phyloP scores from a whole-genome alignment of 495 filamentous ascomycete genomes.

The Penicillium manginii region DNA sequence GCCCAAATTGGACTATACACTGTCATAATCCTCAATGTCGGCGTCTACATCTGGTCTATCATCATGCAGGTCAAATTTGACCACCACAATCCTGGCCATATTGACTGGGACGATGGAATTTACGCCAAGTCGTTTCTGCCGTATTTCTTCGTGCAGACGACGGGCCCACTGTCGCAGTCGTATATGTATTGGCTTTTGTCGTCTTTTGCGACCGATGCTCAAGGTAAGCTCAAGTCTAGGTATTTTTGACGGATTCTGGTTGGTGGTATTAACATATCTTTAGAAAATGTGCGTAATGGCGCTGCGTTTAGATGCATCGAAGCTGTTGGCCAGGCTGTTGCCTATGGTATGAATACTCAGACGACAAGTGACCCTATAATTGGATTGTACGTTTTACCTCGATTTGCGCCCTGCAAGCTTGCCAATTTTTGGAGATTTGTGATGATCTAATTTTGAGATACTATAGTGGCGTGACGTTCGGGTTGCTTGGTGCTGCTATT shows the following conservation, averaged over 20 bases:
- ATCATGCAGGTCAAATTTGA: constrained; percentile 33
- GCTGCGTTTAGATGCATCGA: constrained; percentile 37
- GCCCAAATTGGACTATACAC: constrained; percentile 34
- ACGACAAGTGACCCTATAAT: constrained; percentile 29
- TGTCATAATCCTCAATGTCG: constrained; percentile 33
- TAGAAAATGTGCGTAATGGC: constrained; percentile 37
- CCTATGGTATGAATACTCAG: constrained; percentile 38
- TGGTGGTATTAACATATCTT: neutral
- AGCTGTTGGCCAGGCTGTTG: constrained; percentile 34
- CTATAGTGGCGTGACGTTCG: constrained; percentile 31
- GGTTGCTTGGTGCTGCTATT: constrained; percentile 25
- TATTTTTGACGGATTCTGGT: neutral
- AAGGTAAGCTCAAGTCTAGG: constrained; percentile 23
- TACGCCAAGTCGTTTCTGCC: constrained; percentile 33
- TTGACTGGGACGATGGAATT: constrained; percentile 31
- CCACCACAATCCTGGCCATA: constrained; percentile 27
- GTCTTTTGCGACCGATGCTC: constrained; percentile 34
- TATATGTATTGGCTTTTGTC: constrained; percentile 41
- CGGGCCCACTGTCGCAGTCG: constrained; percentile 33
- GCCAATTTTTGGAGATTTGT: neutral
- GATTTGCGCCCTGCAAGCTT: neutral
- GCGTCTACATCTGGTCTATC: constrained; percentile 38
- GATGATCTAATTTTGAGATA: neutral
- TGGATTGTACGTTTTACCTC: constrained; percentile 31
- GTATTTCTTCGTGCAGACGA: constrained; percentile 39